Evolutionary conservation across 148 eudicot species (phyloP), one percentile per base, ranked within the genome.

Genomic region (Nyssa sinensis): DNA sequence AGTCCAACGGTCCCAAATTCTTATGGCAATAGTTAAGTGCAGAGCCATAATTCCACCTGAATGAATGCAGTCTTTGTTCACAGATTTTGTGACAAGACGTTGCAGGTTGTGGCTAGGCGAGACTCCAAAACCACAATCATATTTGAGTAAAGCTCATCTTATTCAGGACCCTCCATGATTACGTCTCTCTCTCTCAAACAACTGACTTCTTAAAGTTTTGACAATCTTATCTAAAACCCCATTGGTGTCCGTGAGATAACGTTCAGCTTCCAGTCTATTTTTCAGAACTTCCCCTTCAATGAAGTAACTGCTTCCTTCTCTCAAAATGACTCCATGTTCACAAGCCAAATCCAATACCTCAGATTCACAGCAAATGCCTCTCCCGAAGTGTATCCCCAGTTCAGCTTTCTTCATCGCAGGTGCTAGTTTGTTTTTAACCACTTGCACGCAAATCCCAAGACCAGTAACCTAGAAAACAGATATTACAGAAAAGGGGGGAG

Each of bases 391-490:
- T 73, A 96, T 88, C 23, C 64, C 89, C 47, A 93, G 53, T 59
- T 91, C 89, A 60, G 93, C 98, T 66, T 89, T 91, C 70, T 82
- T 80, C 86, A 81, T 81, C 35, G 88, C 82, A 24, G 93, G 97
- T 29, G 99, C 90, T 71, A 96, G 75, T 83, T 93, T 96, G 66
- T 96, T 96, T 74, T 96, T 96, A 39, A 96, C 82, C 69, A 93
- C 97, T 84, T 96, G 88, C 29, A 91, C 88, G 71, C 90, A 84
- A 32, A 96, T 87, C 67, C 84, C 88, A 47, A 96, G 82, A 44
- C 99, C 99, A 66, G 85, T 86, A 32, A 83, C 80, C 99, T 96
- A 77, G 47, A 58, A 53, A 72, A 32, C 57, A 34, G 31, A 32
- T 28, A 35, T 3, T 63, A 25, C 31, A 14, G 37, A 67, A 35